Evolutionary conservation across 495 filamentous ascomycete genomes (phyloP).

Genomic region (Halenospora varia): DNA sequence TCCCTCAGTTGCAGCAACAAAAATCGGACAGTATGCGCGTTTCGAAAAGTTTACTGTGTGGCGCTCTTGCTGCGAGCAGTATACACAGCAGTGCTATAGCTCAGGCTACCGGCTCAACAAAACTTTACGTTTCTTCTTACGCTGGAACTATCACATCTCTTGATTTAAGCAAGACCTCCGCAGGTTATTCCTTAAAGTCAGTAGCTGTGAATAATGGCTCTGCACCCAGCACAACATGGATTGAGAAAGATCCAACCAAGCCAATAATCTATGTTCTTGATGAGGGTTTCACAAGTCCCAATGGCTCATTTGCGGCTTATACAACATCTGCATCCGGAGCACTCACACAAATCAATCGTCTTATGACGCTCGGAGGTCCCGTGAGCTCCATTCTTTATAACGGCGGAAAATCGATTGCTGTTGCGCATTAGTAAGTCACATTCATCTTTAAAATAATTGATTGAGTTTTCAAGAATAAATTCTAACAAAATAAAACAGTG

Average conservation of each 20-base stretch:
- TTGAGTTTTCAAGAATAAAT: slow-evolving; percentile 4
- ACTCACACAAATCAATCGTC: slow-evolving; percentile 32
- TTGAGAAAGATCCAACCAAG: slow-evolving; percentile 44
- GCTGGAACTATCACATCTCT: slow-evolving; percentile 53
- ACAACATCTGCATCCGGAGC: slow-evolving; percentile 29
- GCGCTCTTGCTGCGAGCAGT: no score
- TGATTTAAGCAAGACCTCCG: slow-evolving; percentile 31
- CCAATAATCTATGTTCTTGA: slow-evolving; percentile 57
- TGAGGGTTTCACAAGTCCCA: slow-evolving; percentile 39
- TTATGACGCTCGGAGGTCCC: slow-evolving; percentile 34
- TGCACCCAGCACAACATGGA: slow-evolving; percentile 54
- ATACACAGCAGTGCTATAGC: no score
- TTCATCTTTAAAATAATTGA: neutral
- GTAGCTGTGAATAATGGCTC: slow-evolving; percentile 43
- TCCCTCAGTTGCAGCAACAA: no score
- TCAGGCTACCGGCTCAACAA: slow-evolving; percentile 31
- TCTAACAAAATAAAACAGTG: slow-evolving; percentile 11
- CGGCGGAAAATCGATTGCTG: slow-evolving; percentile 34
- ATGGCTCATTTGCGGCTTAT: slow-evolving; percentile 41
- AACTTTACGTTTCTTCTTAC: slow-evolving; percentile 60
- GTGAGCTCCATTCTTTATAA: slow-evolving; percentile 42
- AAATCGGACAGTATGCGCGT: no score
- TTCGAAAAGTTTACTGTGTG: no score
- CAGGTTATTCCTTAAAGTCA: slow-evolving; percentile 28
- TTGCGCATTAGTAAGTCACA: slow-evolving; percentile 45